Conservation (phyloP, 2,329 filamentous ascomycete genomes). For the Aspergillus neotritici region DNA sequence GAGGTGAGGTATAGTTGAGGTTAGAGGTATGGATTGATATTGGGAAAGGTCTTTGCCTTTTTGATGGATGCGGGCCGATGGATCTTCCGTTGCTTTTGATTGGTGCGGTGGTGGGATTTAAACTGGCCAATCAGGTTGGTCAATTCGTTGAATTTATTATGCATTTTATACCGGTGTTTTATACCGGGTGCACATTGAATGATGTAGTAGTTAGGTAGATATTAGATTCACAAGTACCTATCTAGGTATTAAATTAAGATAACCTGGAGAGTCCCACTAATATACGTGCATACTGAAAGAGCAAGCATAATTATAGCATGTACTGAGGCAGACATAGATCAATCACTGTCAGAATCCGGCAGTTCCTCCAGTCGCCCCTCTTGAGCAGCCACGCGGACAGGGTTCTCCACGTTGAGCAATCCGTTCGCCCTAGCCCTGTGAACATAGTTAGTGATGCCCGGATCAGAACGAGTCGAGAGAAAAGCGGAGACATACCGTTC, state of each 20-base stretch:
- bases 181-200: too few relatives aligned
- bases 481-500: constrained; percentile 56
- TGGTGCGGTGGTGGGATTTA: too few relatives aligned
- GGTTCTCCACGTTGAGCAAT: constrained; percentile 72
- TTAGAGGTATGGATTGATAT: background rate
- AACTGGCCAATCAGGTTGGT: too few relatives aligned
- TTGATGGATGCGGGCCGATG: constrained; percentile 17
- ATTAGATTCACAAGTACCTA: too few relatives aligned
- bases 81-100: constrained; percentile 14
- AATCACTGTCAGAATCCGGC: constrained; percentile 47
- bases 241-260: too few relatives aligned
- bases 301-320: too few relatives aligned
- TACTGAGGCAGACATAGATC: background rate
- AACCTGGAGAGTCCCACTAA: too few relatives aligned
- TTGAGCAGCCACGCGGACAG: constrained; percentile 62
- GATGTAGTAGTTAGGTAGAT: too few relatives aligned
- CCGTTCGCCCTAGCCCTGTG: constrained; percentile 64
- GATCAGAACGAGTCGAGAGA: background rate
- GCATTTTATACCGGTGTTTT: too few relatives aligned
- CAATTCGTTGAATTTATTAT: too few relatives aligned
- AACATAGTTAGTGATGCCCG: constrained; percentile 11
- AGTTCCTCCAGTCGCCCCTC: constrained; percentile 68
- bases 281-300: too few relatives aligned
- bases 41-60: constrained; percentile 1
- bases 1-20: background rate